Evolutionary conservation across 306 rosid genomes (phyloP).

Genomic region (Prunus campanulata): DNA sequence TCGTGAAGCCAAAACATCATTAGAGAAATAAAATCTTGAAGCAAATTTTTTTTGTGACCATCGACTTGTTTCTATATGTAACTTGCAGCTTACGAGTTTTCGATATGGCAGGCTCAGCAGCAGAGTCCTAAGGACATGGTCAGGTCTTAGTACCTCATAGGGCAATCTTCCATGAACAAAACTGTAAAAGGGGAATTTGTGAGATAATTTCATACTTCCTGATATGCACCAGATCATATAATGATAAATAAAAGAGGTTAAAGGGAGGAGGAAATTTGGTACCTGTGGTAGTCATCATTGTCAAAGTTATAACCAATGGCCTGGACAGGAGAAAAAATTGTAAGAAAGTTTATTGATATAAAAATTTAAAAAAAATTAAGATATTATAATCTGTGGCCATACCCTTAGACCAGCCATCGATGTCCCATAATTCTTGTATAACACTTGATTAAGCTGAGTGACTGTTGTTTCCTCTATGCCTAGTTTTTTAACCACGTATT

Average conservation of each 20-base stretch:
- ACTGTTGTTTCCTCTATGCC: constrained; percentile 5
- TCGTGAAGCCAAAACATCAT: background rate
- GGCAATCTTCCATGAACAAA: constrained; percentile 27
- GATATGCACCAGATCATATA: background rate
- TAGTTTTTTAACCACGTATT: constrained; percentile 17
- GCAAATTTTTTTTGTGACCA: background rate
- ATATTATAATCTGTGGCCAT: background rate
- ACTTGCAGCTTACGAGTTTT: constrained; percentile 15
- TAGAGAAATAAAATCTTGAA: background rate
- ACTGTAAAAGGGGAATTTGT: background rate
- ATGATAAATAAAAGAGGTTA: background rate
- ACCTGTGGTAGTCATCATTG: constrained; percentile 22
- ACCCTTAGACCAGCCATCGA: constrained; percentile 23
- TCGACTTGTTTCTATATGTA: too few species aligned
- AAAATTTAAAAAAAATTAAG: too few species aligned
- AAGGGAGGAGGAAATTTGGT: background rate
- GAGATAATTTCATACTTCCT: background rate
- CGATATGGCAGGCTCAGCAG: constrained; percentile 8
- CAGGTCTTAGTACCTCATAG: constrained; percentile 11
- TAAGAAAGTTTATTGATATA: background rate
- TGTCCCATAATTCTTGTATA: constrained; percentile 25
- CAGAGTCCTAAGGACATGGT: constrained; percentile 9
- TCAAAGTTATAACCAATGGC: constrained; percentile 24
- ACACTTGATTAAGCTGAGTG: background rate
- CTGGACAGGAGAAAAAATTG: background rate